phyloP scores from a whole-genome alignment of 1,139 yeast genomes.

The Magnusiomyces ingens region DNA sequence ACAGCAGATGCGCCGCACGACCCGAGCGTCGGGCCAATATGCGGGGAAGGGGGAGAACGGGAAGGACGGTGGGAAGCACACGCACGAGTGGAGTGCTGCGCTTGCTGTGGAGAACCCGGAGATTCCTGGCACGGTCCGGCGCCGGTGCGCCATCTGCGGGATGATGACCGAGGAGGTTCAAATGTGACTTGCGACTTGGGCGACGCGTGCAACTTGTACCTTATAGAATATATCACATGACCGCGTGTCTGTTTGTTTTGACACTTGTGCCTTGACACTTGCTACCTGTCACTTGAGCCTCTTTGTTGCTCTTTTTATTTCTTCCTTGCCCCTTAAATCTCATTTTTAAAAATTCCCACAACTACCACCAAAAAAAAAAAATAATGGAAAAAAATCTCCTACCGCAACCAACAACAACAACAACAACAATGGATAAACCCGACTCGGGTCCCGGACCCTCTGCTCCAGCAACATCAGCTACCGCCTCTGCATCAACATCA shows the following conservation, averaged over 20 bases:
- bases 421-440: conserved; percentile 15
- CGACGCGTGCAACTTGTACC: background rate
- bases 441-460: conserved; percentile 24
- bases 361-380: background rate
- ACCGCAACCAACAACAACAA: conserved; percentile 1
- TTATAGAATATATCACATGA: background rate
- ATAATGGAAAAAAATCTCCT: background rate
- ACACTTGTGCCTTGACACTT: background rate
- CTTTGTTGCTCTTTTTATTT: background rate
- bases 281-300: background rate
- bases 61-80: conserved; percentile 49
- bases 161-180: conserved; percentile 69
- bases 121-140: conserved; percentile 40
- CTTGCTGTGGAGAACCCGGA: conserved; percentile 35
- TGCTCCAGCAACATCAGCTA: background rate
- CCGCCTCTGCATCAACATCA: background rate
- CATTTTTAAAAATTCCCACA: background rate
- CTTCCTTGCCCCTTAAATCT: background rate
- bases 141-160: conserved; percentile 79
- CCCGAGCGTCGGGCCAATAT: conserved; percentile 62
- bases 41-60: background rate
- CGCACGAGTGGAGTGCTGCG: conserved; percentile 73
- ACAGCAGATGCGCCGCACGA: conserved; percentile 79
- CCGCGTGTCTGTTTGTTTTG: too few species aligned
- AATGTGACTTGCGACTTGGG: conserved; percentile 23